Conservation (phyloP, 2,329 filamentous ascomycete species). For the Westerdykella aurantiaca region DNA sequence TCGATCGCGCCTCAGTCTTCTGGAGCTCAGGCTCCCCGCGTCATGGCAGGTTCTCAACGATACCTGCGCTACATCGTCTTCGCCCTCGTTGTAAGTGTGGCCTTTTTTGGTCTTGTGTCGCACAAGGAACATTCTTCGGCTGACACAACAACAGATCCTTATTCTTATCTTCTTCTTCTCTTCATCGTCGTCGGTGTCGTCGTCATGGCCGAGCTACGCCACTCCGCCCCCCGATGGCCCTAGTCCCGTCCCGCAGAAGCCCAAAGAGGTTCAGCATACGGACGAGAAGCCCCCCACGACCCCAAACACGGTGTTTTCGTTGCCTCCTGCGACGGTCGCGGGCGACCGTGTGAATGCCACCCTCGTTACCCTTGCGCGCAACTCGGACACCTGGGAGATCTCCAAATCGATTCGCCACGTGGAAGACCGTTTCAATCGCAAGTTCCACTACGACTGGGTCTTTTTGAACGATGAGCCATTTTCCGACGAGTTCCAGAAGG, state of each 20-base stretch:
- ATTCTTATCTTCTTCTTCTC: slow-evolving; percentile 79
- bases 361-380: slow-evolving; percentile 91
- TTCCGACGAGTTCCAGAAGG: slow-evolving; percentile 85
- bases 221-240: slow-evolving; percentile 6
- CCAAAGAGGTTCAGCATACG: slow-evolving; percentile 7
- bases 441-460: slow-evolving; percentile 98
- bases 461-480: slow-evolving; percentile 97
- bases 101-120: background rate
- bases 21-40: slow-evolving; percentile 43
- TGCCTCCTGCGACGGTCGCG: slow-evolving; percentile 46
- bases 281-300: slow-evolving; percentile 22
- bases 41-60: slow-evolving; percentile 65
- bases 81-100: slow-evolving; percentile 67
- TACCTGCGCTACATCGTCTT: slow-evolving; percentile 70
- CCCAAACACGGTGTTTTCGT: slow-evolving; percentile 26
- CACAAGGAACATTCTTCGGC: slow-evolving; percentile 1
- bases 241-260: slow-evolving; percentile 12
- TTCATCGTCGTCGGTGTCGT: slow-evolving; percentile 48
- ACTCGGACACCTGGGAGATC: slow-evolving; percentile 93
- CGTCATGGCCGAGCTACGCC: slow-evolving; percentile 28
- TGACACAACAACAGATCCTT: slow-evolving; percentile 48
- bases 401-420: slow-evolving; percentile 91
- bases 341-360: slow-evolving; percentile 90
- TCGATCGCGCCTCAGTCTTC: slow-evolving; percentile 6
- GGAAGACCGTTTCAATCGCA: slow-evolving; percentile 95